phyloP scores from a whole-genome alignment of 2,329 filamentous ascomycete genomes.

The Colletotrichum godetiae region DNA sequence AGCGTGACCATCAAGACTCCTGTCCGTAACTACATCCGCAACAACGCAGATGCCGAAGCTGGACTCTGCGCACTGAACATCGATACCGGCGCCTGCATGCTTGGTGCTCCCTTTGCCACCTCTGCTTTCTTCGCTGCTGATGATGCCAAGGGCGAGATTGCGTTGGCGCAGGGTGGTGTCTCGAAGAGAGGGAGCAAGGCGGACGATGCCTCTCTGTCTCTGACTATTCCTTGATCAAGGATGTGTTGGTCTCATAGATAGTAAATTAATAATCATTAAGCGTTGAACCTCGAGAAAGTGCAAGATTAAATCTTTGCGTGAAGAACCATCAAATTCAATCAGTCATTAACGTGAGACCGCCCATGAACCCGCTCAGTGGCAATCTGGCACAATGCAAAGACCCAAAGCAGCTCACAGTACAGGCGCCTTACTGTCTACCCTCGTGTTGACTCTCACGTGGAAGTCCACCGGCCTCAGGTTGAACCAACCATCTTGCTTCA shows the following conservation, averaged over 20 bases:
- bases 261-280: background rate
- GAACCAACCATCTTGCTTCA: slow-evolving; percentile 63
- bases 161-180: slow-evolving; percentile 20
- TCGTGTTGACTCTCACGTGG: slow-evolving; percentile 53
- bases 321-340: background rate
- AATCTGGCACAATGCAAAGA: background rate
- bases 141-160: slow-evolving; percentile 21
- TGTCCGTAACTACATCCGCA: slow-evolving; percentile 31
- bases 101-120: slow-evolving; percentile 19
- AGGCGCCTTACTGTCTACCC: slow-evolving; percentile 36
- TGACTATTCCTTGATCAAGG: background rate
- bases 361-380: background rate
- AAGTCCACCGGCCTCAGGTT: slow-evolving; percentile 62
- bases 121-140: slow-evolving; percentile 20
- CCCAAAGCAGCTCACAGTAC: background rate
- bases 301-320: background rate
- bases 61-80: slow-evolving; percentile 20
- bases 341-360: background rate
- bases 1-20: slow-evolving; percentile 23
- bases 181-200: slow-evolving; percentile 2
- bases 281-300: background rate
- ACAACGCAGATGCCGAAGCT: slow-evolving; percentile 6
- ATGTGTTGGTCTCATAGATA: no score
- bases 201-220: background rate
- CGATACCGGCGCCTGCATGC: slow-evolving; percentile 20